These are phyloP conservation scores for Petunia hybrid DNA, from an alignment of 305 asterid genomes.

Conservation along the genomic window DNA sequence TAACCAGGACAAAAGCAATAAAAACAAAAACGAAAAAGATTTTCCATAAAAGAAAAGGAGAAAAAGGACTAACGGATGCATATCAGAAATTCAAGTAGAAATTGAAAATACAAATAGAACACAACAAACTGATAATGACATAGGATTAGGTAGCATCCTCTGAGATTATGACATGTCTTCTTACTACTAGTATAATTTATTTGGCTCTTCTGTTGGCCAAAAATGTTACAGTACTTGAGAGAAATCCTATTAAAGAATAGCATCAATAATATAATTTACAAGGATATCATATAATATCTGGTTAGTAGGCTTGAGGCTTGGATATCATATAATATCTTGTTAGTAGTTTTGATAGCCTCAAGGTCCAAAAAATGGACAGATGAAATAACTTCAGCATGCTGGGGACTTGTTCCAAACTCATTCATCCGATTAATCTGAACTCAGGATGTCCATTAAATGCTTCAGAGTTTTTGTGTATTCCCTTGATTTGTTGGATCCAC, in stretches of 20 bases:
- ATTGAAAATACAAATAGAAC: conserved; percentile 1
- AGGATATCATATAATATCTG: neutral
- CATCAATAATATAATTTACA: neutral
- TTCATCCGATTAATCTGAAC: too few relatives aligned
- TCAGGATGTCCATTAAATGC: neutral
- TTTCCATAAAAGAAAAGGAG: neutral
- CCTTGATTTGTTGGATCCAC: neutral
- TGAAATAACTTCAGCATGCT: neutral
- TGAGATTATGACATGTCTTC: conserved; percentile 16
- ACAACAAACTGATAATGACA: conserved; percentile 26
- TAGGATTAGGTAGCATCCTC: conserved; percentile 21
- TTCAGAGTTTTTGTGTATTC: neutral
- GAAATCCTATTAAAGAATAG: neutral
- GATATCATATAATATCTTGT: neutral
- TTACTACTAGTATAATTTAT: neutral
- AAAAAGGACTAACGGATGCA: neutral
- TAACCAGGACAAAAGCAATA: neutral
- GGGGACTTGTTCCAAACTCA: neutral
- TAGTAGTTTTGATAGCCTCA: neutral
- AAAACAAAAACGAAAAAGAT: neutral
- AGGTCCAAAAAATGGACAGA: neutral
- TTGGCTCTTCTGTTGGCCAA: neutral
- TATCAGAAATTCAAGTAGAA: neutral
- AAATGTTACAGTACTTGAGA: neutral
- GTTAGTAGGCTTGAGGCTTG: neutral